Evolutionary conservation across 2,329 filamentous ascomycete species (phyloP).

Genomic region (Hymenoscyphus linearis): DNA sequence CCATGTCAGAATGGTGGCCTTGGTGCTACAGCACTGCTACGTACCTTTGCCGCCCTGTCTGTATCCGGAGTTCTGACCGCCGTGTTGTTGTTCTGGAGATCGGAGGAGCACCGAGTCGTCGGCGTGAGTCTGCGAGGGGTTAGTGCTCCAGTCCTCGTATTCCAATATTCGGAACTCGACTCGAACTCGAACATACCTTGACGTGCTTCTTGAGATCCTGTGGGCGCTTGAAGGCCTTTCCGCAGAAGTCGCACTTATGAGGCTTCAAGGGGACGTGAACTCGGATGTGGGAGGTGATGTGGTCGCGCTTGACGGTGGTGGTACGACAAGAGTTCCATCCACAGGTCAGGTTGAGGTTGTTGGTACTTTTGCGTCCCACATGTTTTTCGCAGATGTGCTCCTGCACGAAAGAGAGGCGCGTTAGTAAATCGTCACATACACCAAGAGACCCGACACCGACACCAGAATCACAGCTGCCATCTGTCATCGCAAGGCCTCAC

Average conservation of each 20-base stretch:
- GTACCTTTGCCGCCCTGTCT: slow-evolving; percentile 41
- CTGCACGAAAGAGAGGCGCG: slow-evolving; percentile 42
- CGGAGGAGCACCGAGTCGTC: slow-evolving; percentile 75
- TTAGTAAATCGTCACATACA: neutral
- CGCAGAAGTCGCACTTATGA: slow-evolving; percentile 98
- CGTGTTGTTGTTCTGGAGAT: slow-evolving; percentile 31
- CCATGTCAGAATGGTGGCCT: slow-evolving; percentile 24
- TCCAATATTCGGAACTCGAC: neutral
- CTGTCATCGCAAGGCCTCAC: neutral
- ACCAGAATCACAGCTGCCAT: neutral
- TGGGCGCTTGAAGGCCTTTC: slow-evolving; percentile 97
- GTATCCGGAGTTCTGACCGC: slow-evolving; percentile 39
- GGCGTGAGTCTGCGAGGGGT: slow-evolving; percentile 65
- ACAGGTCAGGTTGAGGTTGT: slow-evolving; percentile 95
- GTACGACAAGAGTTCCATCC: slow-evolving; percentile 96
- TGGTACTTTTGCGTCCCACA: slow-evolving; percentile 97
- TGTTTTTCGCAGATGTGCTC: slow-evolving; percentile 98
- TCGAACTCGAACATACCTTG: slow-evolving; percentile 50
- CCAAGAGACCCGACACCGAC: neutral
- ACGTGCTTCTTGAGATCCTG: slow-evolving; percentile 99
- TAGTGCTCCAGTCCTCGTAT: slow-evolving; percentile 20
- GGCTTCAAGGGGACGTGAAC: slow-evolving; percentile 99
- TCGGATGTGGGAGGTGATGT: slow-evolving; percentile 98
- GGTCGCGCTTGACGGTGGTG: slow-evolving; percentile 96
- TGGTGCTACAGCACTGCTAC: slow-evolving; percentile 18